phyloP scores from a whole-genome alignment of 2,329 filamentous ascomycete species.

The Parafenestella ontariensis region DNA sequence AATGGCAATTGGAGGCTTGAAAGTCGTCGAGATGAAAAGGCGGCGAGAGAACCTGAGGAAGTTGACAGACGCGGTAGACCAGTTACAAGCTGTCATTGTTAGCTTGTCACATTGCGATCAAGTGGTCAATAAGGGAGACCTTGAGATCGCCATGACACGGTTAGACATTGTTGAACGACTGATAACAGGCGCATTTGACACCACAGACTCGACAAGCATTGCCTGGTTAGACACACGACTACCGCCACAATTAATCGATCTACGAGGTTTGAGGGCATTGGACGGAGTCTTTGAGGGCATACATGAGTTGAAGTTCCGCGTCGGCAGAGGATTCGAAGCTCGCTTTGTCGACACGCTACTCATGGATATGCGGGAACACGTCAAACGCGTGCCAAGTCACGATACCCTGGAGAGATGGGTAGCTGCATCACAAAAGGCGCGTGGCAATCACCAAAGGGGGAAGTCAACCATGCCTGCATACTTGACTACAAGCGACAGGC shows the following conservation, averaged over 20 bases:
- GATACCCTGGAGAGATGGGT: constrained; percentile 88
- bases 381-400: constrained; percentile 71
- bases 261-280: constrained; percentile 78
- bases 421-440: constrained; percentile 73
- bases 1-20: constrained; percentile 82
- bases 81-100: constrained; percentile 80
- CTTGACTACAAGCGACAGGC: constrained; percentile 71
- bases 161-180: constrained; percentile 81
- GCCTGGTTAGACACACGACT: constrained; percentile 45
- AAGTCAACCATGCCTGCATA: constrained; percentile 78
- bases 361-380: constrained; percentile 79
- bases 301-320: constrained; percentile 74
- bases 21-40: constrained; percentile 82
- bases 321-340: constrained; percentile 85
- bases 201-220: constrained; percentile 31
- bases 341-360: constrained; percentile 81
- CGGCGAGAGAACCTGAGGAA: constrained; percentile 84
- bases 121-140: constrained; percentile 80
- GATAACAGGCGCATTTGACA: constrained; percentile 73
- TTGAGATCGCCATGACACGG: constrained; percentile 78
- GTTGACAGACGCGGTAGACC: constrained; percentile 80
- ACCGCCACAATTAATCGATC: constrained; percentile 65
- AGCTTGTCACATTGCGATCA: constrained; percentile 78
- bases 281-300: constrained; percentile 82
- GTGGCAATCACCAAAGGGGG: constrained; percentile 70